Evolutionary conservation across 345 rosid species (phyloP).

Genomic region (Brassica rapa): DNA sequence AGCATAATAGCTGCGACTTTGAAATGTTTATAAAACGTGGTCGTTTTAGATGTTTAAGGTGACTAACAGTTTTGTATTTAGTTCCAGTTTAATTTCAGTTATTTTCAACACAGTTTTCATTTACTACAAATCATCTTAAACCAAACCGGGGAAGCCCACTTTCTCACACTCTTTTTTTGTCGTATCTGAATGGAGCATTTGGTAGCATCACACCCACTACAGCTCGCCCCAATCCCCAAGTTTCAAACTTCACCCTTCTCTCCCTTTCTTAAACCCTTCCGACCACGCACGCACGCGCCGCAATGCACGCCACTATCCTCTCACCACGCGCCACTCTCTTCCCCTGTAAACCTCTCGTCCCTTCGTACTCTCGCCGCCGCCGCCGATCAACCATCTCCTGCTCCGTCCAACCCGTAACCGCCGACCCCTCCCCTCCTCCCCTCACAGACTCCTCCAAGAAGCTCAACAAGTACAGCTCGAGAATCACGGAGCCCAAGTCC

Average conservation of each 20-base stretch:
- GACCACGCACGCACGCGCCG: constrained; percentile 33
- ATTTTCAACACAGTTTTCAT: no score
- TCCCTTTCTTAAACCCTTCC: not conserved
- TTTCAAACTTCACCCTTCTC: not conserved
- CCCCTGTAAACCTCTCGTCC: constrained; percentile 24
- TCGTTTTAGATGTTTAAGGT: no score
- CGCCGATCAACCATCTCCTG: constrained; percentile 30
- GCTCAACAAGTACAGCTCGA: constrained; percentile 87
- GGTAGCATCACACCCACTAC: not conserved
- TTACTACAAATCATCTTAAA: no score
- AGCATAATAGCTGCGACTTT: no score
- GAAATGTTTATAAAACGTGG: no score
- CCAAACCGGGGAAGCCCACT: no score
- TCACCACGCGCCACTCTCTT: constrained; percentile 43
- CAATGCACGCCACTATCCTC: constrained; percentile 55
- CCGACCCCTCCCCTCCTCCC: constrained; percentile 45
- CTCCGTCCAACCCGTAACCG: constrained; percentile 45
- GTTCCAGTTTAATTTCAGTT: no score
- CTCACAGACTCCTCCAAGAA: constrained; percentile 42
- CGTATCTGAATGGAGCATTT: no score
- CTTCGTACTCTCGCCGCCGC: constrained; percentile 16
- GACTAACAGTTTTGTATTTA: no score
- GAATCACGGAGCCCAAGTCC: constrained; percentile 86
- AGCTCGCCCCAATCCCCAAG: constrained; percentile 9
- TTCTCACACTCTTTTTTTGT: no score